Percentiles rank a stretch among this genome's conserved stretches.
phyloP scores from a whole-genome alignment of 768 basidiomycete genomes.

The Boletus sp. region DNA sequence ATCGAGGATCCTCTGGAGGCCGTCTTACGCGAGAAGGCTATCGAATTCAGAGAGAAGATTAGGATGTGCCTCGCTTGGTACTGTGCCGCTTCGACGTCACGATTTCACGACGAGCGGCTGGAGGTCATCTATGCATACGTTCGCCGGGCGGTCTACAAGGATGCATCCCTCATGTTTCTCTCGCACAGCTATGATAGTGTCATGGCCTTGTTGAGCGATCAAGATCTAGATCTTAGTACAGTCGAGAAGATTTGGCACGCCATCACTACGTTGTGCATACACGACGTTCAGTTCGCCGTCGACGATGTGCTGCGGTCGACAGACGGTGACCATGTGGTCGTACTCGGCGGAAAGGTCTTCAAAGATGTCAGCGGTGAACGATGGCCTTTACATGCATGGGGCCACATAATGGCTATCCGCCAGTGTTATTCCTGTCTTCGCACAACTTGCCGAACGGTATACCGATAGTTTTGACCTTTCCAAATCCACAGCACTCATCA shows the following conservation, averaged over 20 bases:
- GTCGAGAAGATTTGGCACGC: constrained; percentile 35
- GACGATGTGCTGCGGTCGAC: constrained; percentile 33
- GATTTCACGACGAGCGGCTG: constrained; percentile 33
- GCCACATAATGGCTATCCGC: constrained; percentile 30
- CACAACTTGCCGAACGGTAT: constrained; percentile 30
- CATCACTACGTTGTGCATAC: constrained; percentile 26
- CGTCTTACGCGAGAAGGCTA: constrained; percentile 32
- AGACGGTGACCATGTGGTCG: constrained; percentile 27
- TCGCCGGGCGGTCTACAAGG: constrained; percentile 36
- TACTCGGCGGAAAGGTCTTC: constrained; percentile 35
- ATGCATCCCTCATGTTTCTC: constrained; percentile 36
- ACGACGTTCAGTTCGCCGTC: constrained; percentile 28
- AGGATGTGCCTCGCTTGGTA: constrained; percentile 33
- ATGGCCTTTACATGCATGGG: constrained; percentile 37
- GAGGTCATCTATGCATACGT: constrained; percentile 36
- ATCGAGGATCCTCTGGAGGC: constrained; percentile 34
- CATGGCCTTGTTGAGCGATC: constrained; percentile 28
- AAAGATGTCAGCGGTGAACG: constrained; percentile 25
- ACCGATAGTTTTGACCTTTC: background rate
- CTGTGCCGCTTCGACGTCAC: constrained; percentile 30
- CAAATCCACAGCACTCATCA: background rate
- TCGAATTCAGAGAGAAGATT: constrained; percentile 32
- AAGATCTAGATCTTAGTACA: constrained; percentile 28
- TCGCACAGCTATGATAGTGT: constrained; percentile 34
- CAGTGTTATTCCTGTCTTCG: constrained; percentile 34